Evolutionary conservation across 306 rosid genomes (phyloP), one percentile per base, ranked within the genome.

Genomic region (Canavalia gladiata): DNA sequence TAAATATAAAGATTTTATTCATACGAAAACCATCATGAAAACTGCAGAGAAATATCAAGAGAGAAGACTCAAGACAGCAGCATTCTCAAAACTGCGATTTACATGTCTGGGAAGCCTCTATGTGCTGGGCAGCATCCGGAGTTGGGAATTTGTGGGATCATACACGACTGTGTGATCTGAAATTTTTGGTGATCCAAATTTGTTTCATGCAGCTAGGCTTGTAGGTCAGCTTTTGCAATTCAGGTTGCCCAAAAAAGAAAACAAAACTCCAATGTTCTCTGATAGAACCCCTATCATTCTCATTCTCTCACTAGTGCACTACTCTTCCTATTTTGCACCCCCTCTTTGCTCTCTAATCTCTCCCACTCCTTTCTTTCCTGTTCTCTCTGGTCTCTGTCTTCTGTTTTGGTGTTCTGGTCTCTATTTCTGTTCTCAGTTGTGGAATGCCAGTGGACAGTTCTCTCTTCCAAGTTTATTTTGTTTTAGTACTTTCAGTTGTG

Each of bases 1-100:
- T 30, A 68, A 68, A 29, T 68, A 62, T 33, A 62, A 46, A 34
- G 7, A 2, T n/a, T 52, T 8, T 33, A 76, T 76, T 76, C 50
- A 0, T 62, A 34, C 34, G 28, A n/a, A 12, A 37, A 62, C 46
- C 59, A 33, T 35, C 28, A 42, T 8, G 31, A 35, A 57, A 71
- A 30, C 30, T 34, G 6, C 50, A 39, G 12, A 39, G 30, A 37
- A 37, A 41, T 18, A 35, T 62, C 5, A 64, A 18, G 46, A 64
- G 31, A 13, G 18, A 41, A 65, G 13, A 18, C 25, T 18, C 25
- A 18, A 18, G 25, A 65, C 34, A 65, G 33, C 5, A n/a, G 7
- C 7, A 31, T 66, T 41, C 1, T 43, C 47, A 43, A 6, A 39
- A 39, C 4, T 39, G 42, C 42, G 42, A 39, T 39, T 39, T 18